A percentile compares a stretch with the other conserved stretches of the same genome.
Conservation (phyloP, 805 yeast species). For the Pichia kluyveri region DNA sequence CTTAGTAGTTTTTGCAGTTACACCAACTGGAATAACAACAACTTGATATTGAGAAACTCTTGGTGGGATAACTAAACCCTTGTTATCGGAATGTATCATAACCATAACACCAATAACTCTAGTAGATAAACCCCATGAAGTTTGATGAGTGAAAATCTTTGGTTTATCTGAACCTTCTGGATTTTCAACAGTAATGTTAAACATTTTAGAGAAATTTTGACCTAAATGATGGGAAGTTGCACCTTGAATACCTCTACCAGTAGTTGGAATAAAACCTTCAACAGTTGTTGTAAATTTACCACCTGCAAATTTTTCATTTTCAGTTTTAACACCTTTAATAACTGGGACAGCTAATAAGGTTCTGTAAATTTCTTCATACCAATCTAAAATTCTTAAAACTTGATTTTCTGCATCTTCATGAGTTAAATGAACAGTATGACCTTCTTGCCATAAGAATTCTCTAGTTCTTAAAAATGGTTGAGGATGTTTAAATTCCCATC, state of each 20-base stretch:
- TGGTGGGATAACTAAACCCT: conserved; percentile 97
- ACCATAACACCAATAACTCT: conserved; percentile 99
- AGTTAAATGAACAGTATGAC: conserved; percentile 95
- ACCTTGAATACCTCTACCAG: conserved; percentile 99
- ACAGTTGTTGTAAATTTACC: conserved; percentile 91
- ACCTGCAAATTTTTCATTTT: conserved; percentile 97
- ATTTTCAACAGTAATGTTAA: conserved; percentile 88
- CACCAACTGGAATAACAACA: conserved; percentile 90
- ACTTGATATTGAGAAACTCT: conserved; percentile 89
- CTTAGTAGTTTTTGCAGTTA: conserved; percentile 75
- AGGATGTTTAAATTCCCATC: conserved; percentile 99
- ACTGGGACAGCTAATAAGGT: conserved; percentile 97
- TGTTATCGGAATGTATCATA: conserved; percentile 97
- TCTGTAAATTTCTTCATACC: conserved; percentile 76
- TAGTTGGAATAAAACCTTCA: conserved; percentile 95
- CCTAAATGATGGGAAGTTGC: conserved; percentile 98
- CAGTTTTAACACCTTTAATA: conserved; percentile 89
- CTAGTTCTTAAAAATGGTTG: conserved; percentile 98
- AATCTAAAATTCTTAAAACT: conserved; percentile 78
- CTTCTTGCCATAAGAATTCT: conserved; percentile 99
- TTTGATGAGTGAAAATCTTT: conserved; percentile 85
- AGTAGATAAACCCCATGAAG: conserved; percentile 98
- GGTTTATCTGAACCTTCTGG: conserved; percentile 86
- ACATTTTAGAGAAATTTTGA: conserved; percentile 97
- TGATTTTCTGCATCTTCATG: conserved; percentile 73